Conservation (phyloP, 129 eudicot species). For the Tanacetum coccineum region DNA sequence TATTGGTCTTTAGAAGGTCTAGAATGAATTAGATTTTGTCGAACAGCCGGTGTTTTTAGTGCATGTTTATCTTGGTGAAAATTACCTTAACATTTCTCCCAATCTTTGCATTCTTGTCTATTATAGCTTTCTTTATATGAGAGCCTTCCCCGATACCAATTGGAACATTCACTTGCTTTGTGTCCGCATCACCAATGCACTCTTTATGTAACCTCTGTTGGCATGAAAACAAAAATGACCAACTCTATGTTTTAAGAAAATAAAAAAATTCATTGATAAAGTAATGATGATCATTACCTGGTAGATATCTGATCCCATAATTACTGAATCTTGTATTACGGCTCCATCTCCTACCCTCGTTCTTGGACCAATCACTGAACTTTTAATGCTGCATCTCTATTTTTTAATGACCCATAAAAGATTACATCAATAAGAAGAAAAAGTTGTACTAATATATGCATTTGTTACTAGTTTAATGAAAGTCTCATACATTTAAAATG, state of each 20-base stretch:
- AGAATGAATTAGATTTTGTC: background rate
- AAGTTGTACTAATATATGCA: background rate
- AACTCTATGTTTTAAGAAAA: background rate
- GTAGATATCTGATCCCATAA: conserved; percentile 90
- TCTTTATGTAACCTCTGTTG: conserved; percentile 34
- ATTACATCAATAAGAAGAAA: conserved; percentile 17
- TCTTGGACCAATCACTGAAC: conserved; percentile 74
- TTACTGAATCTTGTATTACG: conserved; percentile 73
- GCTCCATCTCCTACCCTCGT: conserved; percentile 74
- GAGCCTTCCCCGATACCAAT: conserved; percentile 86
- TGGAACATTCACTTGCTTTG: conserved; percentile 32
- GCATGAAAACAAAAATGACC: background rate
- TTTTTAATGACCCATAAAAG: conserved; percentile 17
- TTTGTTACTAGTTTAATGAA: background rate
- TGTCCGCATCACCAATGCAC: conserved; percentile 25
- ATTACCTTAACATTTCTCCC: conserved; percentile 89
- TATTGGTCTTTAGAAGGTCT: background rate
- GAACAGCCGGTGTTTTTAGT: background rate
- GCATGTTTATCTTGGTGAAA: background rate
- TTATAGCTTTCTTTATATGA: conserved; percentile 67
- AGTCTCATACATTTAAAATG: conserved; percentile 65
- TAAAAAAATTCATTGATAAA: background rate
- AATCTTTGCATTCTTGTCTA: conserved; percentile 89
- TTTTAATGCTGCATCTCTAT: conserved; percentile 80
- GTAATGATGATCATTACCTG: conserved; percentile 39